Evolutionary conservation across 805 yeast genomes (phyloP), one percentile per base, ranked within the genome.

Genomic region (Huiozyma sinensis): DNA sequence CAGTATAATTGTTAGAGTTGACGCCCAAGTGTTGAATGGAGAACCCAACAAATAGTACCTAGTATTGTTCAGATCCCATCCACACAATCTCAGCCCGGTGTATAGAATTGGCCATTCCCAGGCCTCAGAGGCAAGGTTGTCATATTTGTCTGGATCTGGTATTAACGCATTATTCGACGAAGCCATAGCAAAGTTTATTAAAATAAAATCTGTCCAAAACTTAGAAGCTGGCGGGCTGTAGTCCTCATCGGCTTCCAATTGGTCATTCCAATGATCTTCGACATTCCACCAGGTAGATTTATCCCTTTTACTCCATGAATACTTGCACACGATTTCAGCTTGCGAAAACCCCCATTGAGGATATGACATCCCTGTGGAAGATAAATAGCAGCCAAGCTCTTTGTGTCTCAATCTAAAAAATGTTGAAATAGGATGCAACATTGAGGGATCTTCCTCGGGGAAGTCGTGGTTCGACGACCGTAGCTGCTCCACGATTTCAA

Each of bases 291-390:
- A 84, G 13, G 89, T 83, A 55, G 90, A 71, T 68, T 83, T 84
- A 59, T 84, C 95, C 63, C 83, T 79, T 38, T 58, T 67, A 63
- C 75, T 63, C 56, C 79, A 83, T 33, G 87, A 79, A 48, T 70
- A 64, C 52, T 74, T 77, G 67, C 99, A 92, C 1, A 80, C 81
- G 50, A 92, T 90, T 69, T 92, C 99, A 50, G 95, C 95, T 70
- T 92, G 99, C 61, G 87, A 77, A 75, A 90, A 92, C 17, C 98
- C 99, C 99, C 99, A 92, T 12, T 78, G 79, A 13, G 99, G 99
- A 58, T 89, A 79, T 27, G 76, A 61, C 51, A 70, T 67, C 38
- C 96, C 97, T 8, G 92, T 73, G 10, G 90, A 84, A 51, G 89
- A 84, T 58, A 92, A 68, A 63, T 88, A 89, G 63, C 97, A 94